These are phyloP conservation scores for Suillus fuscotomentosus DNA, from an alignment of 768 basidiomycete genomes.

Conservation along the genomic window DNA sequence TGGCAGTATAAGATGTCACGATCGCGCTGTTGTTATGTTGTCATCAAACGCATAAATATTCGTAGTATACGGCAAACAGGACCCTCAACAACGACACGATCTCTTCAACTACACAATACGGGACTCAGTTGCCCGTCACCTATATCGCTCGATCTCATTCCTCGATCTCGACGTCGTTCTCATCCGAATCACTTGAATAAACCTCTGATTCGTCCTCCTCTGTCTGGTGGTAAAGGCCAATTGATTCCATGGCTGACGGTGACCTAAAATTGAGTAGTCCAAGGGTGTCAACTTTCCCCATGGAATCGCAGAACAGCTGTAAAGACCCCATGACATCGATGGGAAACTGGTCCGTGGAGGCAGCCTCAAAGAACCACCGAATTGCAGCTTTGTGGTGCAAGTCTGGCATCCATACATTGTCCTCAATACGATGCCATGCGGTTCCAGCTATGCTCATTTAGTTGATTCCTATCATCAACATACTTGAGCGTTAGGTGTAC, in stretches of 20 bases:
- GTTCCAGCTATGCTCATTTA: constrained; percentile 4
- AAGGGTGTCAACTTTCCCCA: not conserved
- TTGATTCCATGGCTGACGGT: not conserved
- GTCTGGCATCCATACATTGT: constrained; percentile 9
- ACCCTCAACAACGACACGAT: not conserved
- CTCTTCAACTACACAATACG: not conserved
- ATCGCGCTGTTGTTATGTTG: not conserved
- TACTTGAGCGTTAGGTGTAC: not conserved
- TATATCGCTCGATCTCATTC: not conserved
- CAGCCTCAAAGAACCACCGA: not conserved
- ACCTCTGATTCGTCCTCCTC: constrained; percentile 1
- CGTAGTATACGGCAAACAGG: not conserved
- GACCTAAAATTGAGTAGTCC: constrained; percentile 2
- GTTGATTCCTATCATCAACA: not conserved
- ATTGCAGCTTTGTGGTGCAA: not conserved
- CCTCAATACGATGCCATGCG: constrained; percentile 8
- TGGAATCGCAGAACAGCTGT: not conserved
- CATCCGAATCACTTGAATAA: not conserved
- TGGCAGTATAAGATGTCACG: not conserved
- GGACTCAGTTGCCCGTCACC: not conserved
- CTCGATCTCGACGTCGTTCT: not conserved
- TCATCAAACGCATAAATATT: not conserved
- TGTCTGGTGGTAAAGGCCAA: not conserved
- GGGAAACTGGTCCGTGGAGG: constrained; percentile 1
- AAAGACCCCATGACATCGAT: not conserved